These are phyloP conservation scores for Aurantiochytrium sp. DNA, from an alignment of 108 stramenopile genomes.

Conservation along the genomic window DNA sequence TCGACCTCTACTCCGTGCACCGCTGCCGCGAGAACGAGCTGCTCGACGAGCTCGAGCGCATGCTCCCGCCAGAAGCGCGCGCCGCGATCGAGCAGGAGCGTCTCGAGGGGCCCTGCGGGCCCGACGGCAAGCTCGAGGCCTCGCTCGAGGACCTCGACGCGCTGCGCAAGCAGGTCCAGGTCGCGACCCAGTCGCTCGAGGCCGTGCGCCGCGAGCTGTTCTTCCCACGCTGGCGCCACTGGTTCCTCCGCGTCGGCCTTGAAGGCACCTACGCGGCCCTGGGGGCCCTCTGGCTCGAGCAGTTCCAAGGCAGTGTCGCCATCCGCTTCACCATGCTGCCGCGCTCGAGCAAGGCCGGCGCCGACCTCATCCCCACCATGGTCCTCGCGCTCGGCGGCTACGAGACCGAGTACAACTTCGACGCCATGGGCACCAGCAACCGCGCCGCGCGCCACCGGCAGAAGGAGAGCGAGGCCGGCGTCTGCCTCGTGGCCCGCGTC, in stretches of 20 bases:
- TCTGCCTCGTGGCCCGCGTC: background rate
- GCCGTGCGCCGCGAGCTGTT: constrained; percentile 26
- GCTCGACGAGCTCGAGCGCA: background rate
- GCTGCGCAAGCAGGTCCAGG: constrained; percentile 12
- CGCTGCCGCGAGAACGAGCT: constrained; percentile 17
- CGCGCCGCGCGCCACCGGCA: background rate
- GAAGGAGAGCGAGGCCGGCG: background rate
- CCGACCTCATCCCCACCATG: background rate
- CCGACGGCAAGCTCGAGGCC: background rate
- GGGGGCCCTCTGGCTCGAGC: constrained; percentile 4
- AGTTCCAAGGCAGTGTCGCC: background rate
- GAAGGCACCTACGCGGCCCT: constrained; percentile 14
- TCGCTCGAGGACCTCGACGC: background rate
- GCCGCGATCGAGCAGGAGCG: background rate
- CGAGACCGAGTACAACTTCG: background rate
- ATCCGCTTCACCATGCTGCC: constrained; percentile 10
- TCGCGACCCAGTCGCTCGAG: constrained; percentile 22
- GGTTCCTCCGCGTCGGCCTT: constrained; percentile 8
- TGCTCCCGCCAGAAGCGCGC: background rate
- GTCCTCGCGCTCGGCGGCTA: background rate
- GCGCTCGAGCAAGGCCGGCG: background rate
- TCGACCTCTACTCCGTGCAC: background rate
- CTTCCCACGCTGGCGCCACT: constrained; percentile 16
- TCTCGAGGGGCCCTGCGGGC: background rate
- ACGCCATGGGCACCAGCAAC: background rate